These are phyloP conservation scores for Melaleuca alternifolia DNA, from an alignment of 345 rosid genomes.

Conservation along the genomic window DNA sequence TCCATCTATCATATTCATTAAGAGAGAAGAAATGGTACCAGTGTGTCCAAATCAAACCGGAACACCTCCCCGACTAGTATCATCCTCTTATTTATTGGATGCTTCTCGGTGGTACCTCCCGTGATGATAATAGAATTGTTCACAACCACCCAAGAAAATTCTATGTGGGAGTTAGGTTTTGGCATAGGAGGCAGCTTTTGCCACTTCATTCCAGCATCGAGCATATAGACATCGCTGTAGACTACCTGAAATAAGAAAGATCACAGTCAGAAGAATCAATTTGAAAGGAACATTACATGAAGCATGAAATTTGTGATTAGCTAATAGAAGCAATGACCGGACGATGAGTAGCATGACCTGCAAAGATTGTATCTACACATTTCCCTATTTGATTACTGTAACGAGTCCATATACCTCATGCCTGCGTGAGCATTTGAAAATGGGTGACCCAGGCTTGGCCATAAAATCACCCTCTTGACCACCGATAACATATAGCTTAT, in stretches of 20 bases:
- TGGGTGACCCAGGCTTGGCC: slow-evolving; percentile 81
- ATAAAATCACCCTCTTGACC: slow-evolving; percentile 93
- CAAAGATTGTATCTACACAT: neutral
- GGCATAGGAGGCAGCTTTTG: slow-evolving; percentile 59
- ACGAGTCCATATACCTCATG: slow-evolving; percentile 35
- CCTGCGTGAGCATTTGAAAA: slow-evolving; percentile 83
- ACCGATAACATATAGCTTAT: slow-evolving; percentile 50
- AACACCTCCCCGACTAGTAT: slow-evolving; percentile 75
- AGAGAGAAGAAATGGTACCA: slow-evolving; percentile 20
- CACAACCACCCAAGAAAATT: slow-evolving; percentile 62
- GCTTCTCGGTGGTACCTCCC: slow-evolving; percentile 81
- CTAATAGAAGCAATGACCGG: neutral
- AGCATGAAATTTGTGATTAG: neutral
- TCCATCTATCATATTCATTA: neutral
- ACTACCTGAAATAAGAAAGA: slow-evolving; percentile 34
- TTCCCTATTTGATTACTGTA: neutral
- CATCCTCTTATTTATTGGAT: slow-evolving; percentile 70
- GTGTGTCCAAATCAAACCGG: slow-evolving; percentile 46
- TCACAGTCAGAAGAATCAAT: neutral
- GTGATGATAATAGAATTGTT: slow-evolving; percentile 68
- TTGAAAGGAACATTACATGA: neutral
- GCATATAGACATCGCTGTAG: slow-evolving; percentile 71
- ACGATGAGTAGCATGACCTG: neutral
- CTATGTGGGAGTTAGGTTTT: slow-evolving; percentile 77
- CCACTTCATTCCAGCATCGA: slow-evolving; percentile 74